Evolutionary conservation across 2,329 filamentous ascomycete species (phyloP), one percentile per base, ranked within the genome.

Genomic region (Colletotrichum euphorbiae): DNA sequence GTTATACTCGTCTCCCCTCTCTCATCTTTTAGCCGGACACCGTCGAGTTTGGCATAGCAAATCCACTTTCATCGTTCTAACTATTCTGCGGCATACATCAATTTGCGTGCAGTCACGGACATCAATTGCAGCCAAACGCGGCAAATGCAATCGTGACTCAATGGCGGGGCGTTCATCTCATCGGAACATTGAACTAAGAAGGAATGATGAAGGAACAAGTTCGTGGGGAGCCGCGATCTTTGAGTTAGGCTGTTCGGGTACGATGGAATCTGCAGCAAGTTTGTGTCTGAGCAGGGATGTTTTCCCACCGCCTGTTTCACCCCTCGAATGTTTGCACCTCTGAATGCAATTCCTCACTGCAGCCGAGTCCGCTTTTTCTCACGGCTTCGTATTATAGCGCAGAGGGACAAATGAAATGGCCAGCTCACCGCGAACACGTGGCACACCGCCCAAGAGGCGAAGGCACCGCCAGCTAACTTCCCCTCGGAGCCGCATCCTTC

Each of bases 381-480:
- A 24, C n/a, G 13, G 33, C 19, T 40, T 54, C 51, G 51, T 54
- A 54, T 54, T 38, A 24, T 38, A 38, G 2, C 31, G 51, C 51
- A 21, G 33, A 54, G 12, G 51, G 33, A 28, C 51, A 54, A 36
- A 38, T 19, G 3, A 13, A 59, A n/a, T 24, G 38, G 57, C 43
- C 57, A 60, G 57, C 57, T 50, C 57, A 60, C 57, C 57, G 19
- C 45, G 46, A n/a, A 60, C 45, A 60, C 57, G 57, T 60, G 57
- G 57, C 57, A 50, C 57, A 48, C 57, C 57, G 57, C 57, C 51
- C 51, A 36, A 31, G 31, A 54, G 31, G 33, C 51, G 19, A 54
- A 38, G 31, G 17, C 51, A 40, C 51, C 12, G 33, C 33, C 19
- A 38, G n/a, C 33, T 11, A 28, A 21, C 17, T 28, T 31, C 15